Evolutionary conservation across 306 rosid species (phyloP).

Genomic region (Luffa aegyptiaca): DNA sequence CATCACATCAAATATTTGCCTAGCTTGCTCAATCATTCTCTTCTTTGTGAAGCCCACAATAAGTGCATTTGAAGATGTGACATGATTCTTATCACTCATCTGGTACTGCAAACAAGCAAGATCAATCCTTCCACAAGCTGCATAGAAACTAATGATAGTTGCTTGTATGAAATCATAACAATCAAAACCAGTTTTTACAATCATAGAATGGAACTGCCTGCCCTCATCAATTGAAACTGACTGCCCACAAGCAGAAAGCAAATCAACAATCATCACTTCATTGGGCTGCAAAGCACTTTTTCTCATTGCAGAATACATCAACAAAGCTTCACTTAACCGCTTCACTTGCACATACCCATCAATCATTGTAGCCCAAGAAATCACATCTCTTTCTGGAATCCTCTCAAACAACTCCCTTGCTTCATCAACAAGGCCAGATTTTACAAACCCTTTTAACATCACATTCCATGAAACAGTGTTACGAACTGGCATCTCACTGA

Average conservation of each 20-base stretch:
- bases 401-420: conserved; percentile 65
- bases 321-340: conserved; percentile 51
- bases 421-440: conserved; percentile 42
- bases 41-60: conserved; percentile 58
- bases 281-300: conserved; percentile 42
- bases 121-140: conserved; percentile 52
- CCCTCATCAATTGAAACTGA: conserved; percentile 38
- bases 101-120: conserved; percentile 58
- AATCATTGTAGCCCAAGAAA: conserved; percentile 87
- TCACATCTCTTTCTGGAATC: conserved; percentile 50
- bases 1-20: conserved; percentile 49
- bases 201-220: conserved; percentile 51
- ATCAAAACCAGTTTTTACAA: conserved; percentile 62
- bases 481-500: conserved; percentile 51
- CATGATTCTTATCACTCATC: conserved; percentile 52
- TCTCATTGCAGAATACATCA: conserved; percentile 45
- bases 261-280: conserved; percentile 65
- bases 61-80: conserved; percentile 73
- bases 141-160: conserved; percentile 62
- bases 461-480: conserved; percentile 80
- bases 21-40: conserved; percentile 49
- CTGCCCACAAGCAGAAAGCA: conserved; percentile 66
- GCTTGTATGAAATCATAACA: conserved; percentile 64
- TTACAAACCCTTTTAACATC: conserved; percentile 73
- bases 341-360: conserved; percentile 59